A percentile compares a stretch with the other conserved stretches of the same genome.
Evolutionary conservation across 257 asterid genomes (phyloP).

Genomic region (Nicotiana tabacum): DNA sequence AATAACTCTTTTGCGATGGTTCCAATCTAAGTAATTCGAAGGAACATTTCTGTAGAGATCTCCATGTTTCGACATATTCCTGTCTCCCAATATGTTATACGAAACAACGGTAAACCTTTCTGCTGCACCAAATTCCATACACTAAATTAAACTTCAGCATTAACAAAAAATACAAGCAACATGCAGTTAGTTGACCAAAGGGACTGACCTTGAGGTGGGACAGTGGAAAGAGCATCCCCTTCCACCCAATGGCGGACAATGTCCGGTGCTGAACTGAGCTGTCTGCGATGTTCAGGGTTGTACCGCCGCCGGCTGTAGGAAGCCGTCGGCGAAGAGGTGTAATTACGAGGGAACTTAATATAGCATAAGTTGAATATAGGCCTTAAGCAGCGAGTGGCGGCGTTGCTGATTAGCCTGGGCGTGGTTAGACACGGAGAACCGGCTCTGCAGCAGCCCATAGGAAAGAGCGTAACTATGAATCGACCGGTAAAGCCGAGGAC

Average conservation of each 20-base stretch:
- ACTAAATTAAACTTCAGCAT: neutral
- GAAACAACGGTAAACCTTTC: conserved; percentile 30
- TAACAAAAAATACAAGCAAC: neutral
- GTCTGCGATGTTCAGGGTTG: conserved; percentile 1
- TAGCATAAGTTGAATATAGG: conserved; percentile 2
- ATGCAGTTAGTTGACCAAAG: neutral
- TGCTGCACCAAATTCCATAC: neutral
- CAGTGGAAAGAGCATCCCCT: conserved; percentile 4
- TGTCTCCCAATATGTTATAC: conserved; percentile 35
- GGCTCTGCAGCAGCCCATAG: conserved; percentile 28
- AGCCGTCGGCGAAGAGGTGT: conserved; percentile 12
- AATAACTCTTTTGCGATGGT: conserved; percentile 23
- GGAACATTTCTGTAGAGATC: conserved; percentile 34
- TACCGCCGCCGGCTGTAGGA: conserved; percentile 21
- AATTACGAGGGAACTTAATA: conserved; percentile 10
- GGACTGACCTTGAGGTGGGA: conserved; percentile 20
- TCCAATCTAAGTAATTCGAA: conserved; percentile 26
- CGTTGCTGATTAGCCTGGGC: conserved; percentile 3
- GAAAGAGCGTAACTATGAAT: neutral
- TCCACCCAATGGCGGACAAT: conserved; percentile 31
- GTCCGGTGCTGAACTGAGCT: neutral
- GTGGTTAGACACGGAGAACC: conserved; percentile 5
- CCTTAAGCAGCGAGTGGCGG: neutral
- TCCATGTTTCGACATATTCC: conserved; percentile 27
- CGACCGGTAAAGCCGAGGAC: neutral